phyloP scores from a whole-genome alignment of 2,329 filamentous ascomycete species.

The Madurella fahalii region DNA sequence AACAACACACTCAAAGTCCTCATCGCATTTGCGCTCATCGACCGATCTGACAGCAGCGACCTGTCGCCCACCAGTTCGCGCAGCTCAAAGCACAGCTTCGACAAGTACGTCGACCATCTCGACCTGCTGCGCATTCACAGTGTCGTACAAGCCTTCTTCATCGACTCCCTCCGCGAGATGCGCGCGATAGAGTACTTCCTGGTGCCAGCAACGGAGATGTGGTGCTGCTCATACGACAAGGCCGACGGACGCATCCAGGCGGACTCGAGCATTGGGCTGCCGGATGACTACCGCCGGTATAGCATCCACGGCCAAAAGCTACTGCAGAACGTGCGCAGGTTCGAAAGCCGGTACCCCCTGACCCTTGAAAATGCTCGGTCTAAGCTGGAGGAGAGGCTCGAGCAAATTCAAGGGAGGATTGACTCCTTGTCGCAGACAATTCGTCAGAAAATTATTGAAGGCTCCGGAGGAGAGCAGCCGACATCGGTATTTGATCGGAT shows the following conservation, averaged over 20 bases:
- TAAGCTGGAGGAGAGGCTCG: constrained; percentile 35
- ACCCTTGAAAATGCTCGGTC: constrained; percentile 30
- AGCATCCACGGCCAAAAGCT: constrained; percentile 48
- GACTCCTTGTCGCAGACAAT: constrained; percentile 40
- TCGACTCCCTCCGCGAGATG: constrained; percentile 42
- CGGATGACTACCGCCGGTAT: constrained; percentile 51
- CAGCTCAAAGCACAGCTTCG: constrained; percentile 35
- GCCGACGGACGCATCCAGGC: constrained; percentile 42
- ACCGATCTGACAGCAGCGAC: constrained; percentile 45
- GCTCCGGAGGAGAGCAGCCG: constrained; percentile 31
- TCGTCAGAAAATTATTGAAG: constrained; percentile 36
- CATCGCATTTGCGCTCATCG: constrained; percentile 49
- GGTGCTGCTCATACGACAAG: constrained; percentile 46
- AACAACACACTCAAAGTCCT: constrained; percentile 48
- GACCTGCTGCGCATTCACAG: constrained; percentile 49
- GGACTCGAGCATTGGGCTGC: constrained; percentile 39
- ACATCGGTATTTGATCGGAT: constrained; percentile 49
- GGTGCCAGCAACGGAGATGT: constrained; percentile 44
- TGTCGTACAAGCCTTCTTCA: constrained; percentile 51
- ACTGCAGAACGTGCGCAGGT: constrained; percentile 39
- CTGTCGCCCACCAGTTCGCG: constrained; percentile 39
- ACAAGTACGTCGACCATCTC: constrained; percentile 42
- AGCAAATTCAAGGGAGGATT: constrained; percentile 39
- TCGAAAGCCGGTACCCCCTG: constrained; percentile 32
- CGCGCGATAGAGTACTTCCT: constrained; percentile 46